These are phyloP conservation scores for Epichloe uncinata DNA, from an alignment of 2,329 filamentous ascomycete species.

Conservation along the genomic window DNA sequence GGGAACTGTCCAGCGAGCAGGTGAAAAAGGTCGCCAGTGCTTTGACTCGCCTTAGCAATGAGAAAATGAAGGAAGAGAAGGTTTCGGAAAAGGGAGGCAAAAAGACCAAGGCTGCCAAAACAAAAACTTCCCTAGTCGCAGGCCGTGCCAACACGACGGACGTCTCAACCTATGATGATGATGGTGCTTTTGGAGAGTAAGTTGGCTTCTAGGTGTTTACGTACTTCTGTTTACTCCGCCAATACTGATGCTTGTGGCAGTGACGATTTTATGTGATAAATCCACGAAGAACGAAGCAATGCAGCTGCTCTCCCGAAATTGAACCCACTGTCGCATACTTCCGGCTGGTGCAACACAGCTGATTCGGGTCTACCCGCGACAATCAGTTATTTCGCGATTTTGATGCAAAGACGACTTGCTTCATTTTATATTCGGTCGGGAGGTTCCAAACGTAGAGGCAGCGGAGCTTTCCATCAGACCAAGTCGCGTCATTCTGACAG, in stretches of 20 bases:
- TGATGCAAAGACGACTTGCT: background rate
- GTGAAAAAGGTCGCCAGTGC: conserved; percentile 90
- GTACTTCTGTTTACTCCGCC: too few species aligned
- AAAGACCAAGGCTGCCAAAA: conserved; percentile 95
- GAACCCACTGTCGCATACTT: background rate
- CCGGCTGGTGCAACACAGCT: background rate
- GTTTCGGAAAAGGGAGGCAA: conserved; percentile 84
- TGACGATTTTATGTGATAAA: conserved; percentile 59
- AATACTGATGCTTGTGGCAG: conserved; percentile 21
- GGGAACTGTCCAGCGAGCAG: conserved; percentile 80
- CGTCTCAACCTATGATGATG: conserved; percentile 66
- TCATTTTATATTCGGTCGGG: background rate
- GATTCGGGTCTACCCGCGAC: background rate
- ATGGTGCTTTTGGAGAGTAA: conserved; percentile 71
- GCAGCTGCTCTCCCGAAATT: background rate
- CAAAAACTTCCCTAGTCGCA: conserved; percentile 71
- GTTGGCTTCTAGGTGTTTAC: conserved; percentile 22
- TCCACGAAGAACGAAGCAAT: background rate
- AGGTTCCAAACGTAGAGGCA: background rate
- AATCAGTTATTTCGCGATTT: background rate
- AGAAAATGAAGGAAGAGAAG: conserved; percentile 99
- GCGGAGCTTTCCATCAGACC: background rate
- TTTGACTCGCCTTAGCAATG: conserved; percentile 83
- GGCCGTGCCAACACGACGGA: conserved; percentile 50
- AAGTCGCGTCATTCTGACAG: background rate